Percentiles rank a stretch among this genome's conserved stretches.
Conservation (phyloP, 257 asterid species). For the Jasminum sambac region DNA sequence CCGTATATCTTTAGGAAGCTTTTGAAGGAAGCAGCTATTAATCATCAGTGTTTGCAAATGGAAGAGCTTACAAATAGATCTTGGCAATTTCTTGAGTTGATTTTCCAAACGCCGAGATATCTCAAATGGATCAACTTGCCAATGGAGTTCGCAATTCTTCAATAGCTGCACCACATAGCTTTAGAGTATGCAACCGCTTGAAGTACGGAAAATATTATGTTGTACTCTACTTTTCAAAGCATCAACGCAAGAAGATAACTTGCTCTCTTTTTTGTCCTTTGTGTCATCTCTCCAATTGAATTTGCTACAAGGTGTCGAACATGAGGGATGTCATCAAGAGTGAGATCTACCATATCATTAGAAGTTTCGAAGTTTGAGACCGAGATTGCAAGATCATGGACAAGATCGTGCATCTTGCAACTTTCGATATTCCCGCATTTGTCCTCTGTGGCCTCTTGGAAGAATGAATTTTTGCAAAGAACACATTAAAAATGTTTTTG, state of each 20-base stretch:
- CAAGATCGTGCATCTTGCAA: conserved; percentile 40
- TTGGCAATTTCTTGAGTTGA: conserved; percentile 22
- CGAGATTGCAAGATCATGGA: conserved; percentile 32
- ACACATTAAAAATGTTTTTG: too few relatives aligned
- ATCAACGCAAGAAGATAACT: background rate
- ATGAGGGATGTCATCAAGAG: background rate
- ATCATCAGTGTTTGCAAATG: too few relatives aligned
- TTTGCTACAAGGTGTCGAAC: conserved; percentile 3
- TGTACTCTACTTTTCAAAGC: too few relatives aligned
- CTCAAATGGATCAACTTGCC: conserved; percentile 30
- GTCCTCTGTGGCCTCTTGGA: conserved; percentile 26
- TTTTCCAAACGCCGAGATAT: conserved; percentile 19
- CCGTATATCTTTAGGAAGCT: conserved; percentile 19
- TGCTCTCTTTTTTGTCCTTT: background rate
- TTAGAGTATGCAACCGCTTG: conserved; percentile 15
- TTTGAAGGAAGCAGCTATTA: background rate
- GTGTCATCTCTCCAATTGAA: background rate
- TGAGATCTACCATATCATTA: background rate
- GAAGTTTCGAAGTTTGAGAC: conserved; percentile 11
- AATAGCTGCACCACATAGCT: background rate
- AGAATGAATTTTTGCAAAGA: conserved; percentile 21
- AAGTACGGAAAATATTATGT: too few relatives aligned
- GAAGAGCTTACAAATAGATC: too few relatives aligned
- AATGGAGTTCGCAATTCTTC: conserved; percentile 1
- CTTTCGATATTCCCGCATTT: conserved; percentile 12